phyloP scores from a whole-genome alignment of 805 yeast genomes.

The Candida dendrica region DNA sequence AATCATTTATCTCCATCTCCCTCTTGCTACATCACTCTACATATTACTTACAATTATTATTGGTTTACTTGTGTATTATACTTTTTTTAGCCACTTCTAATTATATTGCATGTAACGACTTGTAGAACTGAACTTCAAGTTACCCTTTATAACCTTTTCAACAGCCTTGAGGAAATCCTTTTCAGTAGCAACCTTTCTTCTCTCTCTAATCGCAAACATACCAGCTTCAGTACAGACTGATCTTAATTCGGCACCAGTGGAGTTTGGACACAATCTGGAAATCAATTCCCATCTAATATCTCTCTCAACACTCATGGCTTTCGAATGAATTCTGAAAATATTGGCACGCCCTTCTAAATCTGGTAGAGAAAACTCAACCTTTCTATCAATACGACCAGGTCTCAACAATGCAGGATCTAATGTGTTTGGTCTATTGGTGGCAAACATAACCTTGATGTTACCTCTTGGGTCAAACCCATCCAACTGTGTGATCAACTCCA shows the following conservation, averaged over 20 bases:
- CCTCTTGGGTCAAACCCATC: constrained; percentile 99
- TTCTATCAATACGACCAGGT: constrained; percentile 98
- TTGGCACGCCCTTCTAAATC: constrained; percentile 97
- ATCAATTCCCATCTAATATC: constrained; percentile 98
- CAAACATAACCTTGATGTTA: constrained; percentile 98
- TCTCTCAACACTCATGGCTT: constrained; percentile 96
- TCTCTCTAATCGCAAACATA: constrained; percentile 97
- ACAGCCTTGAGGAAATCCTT: constrained; percentile 97
- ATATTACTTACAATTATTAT: too few species aligned
- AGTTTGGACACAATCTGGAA: constrained; percentile 94
- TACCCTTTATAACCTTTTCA: constrained; percentile 97
- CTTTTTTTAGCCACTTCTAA: constrained; percentile 25
- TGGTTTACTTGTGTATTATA: too few species aligned
- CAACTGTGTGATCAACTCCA: constrained; percentile 93
- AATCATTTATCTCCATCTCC: not conserved
- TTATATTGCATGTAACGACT: constrained; percentile 98
- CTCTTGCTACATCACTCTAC: too few species aligned
- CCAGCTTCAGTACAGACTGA: constrained; percentile 99
- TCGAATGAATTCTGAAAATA: constrained; percentile 93
- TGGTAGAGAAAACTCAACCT: constrained; percentile 94
- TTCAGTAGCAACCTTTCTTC: constrained; percentile 97
- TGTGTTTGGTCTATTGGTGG: constrained; percentile 97
- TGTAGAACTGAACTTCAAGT: constrained; percentile 94
- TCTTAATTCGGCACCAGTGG: constrained; percentile 97
- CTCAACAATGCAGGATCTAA: constrained; percentile 95